Conservation (phyloP, 106 monocot species). For the Allium fistulosum region DNA sequence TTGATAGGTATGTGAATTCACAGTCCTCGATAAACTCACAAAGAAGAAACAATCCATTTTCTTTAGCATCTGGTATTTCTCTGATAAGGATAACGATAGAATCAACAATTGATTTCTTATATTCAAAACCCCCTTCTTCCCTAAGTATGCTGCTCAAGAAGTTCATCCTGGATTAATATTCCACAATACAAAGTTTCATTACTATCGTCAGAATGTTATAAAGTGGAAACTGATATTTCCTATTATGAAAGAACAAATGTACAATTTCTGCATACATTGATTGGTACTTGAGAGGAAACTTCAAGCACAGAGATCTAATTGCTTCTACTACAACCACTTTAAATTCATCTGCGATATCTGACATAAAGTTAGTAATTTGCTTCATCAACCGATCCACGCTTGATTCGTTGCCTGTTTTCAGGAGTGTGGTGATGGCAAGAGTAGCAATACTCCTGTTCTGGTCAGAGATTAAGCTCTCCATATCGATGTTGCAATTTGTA, state of each 20-base stretch:
- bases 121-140: constrained; percentile 99
- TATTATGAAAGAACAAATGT: background rate
- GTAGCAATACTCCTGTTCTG: constrained; percentile 99
- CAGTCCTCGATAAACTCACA: constrained; percentile 99
- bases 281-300: constrained; percentile 97
- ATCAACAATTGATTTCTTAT: constrained; percentile 98
- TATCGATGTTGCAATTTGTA: constrained; percentile 96
- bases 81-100: constrained; percentile 93
- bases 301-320: constrained; percentile 91
- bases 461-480: constrained; percentile 99
- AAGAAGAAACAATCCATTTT: constrained; percentile 91
- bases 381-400: constrained; percentile 98
- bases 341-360: constrained; percentile 99
- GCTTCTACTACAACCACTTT: constrained; percentile 99
- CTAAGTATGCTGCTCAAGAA: constrained; percentile 98
- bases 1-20: constrained; percentile 97
- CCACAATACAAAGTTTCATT: too few species aligned
- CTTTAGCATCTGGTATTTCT: constrained; percentile 99
- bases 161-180: constrained; percentile 65
- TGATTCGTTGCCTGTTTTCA: constrained; percentile 98
- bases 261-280: constrained; percentile 52
- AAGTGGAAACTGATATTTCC: background rate
- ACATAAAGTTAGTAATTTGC: constrained; percentile 98
- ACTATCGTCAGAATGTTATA: too few species aligned
- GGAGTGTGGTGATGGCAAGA: constrained; percentile 94